Evolutionary conservation across 2,329 filamentous ascomycete genomes (phyloP), one percentile per base, ranked within the genome.

Genomic region (Penicillium fuscoglaucum): DNA sequence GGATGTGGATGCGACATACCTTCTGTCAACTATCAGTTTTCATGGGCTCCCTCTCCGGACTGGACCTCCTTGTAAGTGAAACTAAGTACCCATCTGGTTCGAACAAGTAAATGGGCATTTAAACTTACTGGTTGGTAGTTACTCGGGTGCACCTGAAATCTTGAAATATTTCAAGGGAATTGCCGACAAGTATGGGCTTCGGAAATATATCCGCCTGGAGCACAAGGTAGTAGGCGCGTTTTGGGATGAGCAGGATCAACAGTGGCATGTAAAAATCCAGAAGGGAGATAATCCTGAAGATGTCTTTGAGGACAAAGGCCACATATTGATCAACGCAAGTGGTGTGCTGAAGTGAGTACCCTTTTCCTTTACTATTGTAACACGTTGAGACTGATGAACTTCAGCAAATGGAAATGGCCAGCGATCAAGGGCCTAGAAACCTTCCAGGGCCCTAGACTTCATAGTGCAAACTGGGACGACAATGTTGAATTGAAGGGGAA

Each of bases 401-500:
- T 15, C 50, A 37, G 46, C 29, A 56, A 63, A 55, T 60, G 65
- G 57, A 29, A 61, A 41, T 48, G 60, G 63, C 50, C 65, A 17
- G 49, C 52, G 1, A 60, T 61, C 33, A 39, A 40, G 19, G 61
- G 53, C 13, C 31, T 47, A 2, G 48, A 60, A 39, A 24, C 29
- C 26, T 63, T 62, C 39, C 26, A 58, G 21, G 60, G 60, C 6
- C 45, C 37, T 8, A 48, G 24, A 21, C 49, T 58, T 21, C 61
- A 60, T 33, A 60, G 59, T 52, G 59, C 59, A 39, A 29, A 52
- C 31, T 63, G 61, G 61, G 57, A 61, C 13, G 67, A 79, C 19
- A 74, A 75, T 15, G 70, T 81, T n/a, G 73, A 82, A 33, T 67
- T 82, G 12, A 66, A 66, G 3, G 78, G 72, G 29, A 80, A 81